Evolutionary conservation across 169 alveolate species (phyloP), one percentile per base, ranked within the genome.

Genomic region (Cryptosporidium ubiquitum): DNA sequence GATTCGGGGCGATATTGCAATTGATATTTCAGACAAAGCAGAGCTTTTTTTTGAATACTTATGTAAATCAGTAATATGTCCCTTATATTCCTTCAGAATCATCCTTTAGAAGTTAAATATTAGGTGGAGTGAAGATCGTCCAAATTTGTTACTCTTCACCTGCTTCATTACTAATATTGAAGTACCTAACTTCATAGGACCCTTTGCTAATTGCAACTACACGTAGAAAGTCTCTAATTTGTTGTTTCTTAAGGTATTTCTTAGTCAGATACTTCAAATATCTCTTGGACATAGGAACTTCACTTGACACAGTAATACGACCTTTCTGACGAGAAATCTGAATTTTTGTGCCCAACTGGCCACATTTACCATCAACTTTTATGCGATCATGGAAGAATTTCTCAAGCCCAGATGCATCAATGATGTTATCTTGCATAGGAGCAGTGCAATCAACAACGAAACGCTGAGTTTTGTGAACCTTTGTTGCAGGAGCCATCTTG

Each of bases 191-290:
- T 93, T 97, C 97, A 93, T 97, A 97, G 18, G 97, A 92, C 86
- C 94, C 92, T 85, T 97, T 97, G 93, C 94, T 95, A 55, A 95
- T 95, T 42, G 99, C 99, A 58, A 97, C 97, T 47, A 98, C 99
- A 86, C 99, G 97, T 84, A 98, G 93, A 94, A 97, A 98, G 91
- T 98, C 99, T 69, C 99, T 96, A 69, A 98, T 95, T 92, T 96
- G 98, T 89, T 97, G 99, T 94, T 97, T 96, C 97, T 97, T 98
- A 84, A 98, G 86, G 96, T 98, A 98, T 94, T 98, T 98, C 97
- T 98, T 98, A 84, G 99, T 97, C 92, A 98, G 86, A 93, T 98
- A 98, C 98, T 98, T 96, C 85, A 98, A 92, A 96, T 98, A 98
- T 73, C 99, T 94, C 97, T 98, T 98, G 73, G 99, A 96, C 96